phyloP scores from a whole-genome alignment of 2,329 filamentous ascomycete species.

The Penicillium sp. region DNA sequence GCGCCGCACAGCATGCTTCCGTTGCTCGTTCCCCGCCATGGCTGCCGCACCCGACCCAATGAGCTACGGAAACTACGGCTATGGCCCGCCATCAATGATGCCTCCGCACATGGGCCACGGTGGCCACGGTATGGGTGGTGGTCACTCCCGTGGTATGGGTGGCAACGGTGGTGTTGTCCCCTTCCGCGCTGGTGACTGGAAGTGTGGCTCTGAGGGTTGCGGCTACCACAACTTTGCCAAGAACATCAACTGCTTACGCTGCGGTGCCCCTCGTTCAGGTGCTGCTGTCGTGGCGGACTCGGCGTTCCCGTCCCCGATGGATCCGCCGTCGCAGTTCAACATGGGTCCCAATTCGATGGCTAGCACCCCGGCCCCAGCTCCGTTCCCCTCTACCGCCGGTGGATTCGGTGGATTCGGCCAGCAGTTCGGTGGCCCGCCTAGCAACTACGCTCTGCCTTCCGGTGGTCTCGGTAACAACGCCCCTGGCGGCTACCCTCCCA shows the following conservation, averaged over 20 bases:
- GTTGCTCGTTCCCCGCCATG: conserved; percentile 97
- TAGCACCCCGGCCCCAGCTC: conserved; percentile 72
- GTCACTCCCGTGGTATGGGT: conserved; percentile 63
- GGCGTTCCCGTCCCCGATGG: conserved; percentile 86
- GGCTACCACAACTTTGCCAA: conserved; percentile 99
- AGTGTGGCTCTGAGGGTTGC: conserved; percentile 94
- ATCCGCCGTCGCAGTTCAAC: conserved; percentile 73
- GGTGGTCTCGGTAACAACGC: conserved; percentile 66
- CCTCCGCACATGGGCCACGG: conserved; percentile 67
- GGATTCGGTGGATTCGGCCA: conserved; percentile 67
- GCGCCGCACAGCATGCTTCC: conserved; percentile 95
- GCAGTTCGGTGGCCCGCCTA: conserved; percentile 76
- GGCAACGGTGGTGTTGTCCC: conserved; percentile 79
- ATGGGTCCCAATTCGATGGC: conserved; percentile 87
- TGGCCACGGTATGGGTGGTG: conserved; percentile 48
- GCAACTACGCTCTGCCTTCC: conserved; percentile 83
- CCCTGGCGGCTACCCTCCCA: conserved; percentile 71
- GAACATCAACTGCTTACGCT: conserved; percentile 96
- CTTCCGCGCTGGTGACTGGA: conserved; percentile 98
- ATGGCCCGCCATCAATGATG: conserved; percentile 72
- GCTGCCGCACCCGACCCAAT: conserved; percentile 72
- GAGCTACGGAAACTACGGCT: conserved; percentile 59
- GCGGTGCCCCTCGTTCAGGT: conserved; percentile 87
- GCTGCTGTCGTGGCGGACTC: conserved; percentile 94
- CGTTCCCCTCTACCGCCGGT: conserved; percentile 66